A percentile compares a stretch with the other conserved stretches of the same genome.
Conservation (phyloP, 805 yeast genomes). For the Yamadazyma endophytica region DNA sequence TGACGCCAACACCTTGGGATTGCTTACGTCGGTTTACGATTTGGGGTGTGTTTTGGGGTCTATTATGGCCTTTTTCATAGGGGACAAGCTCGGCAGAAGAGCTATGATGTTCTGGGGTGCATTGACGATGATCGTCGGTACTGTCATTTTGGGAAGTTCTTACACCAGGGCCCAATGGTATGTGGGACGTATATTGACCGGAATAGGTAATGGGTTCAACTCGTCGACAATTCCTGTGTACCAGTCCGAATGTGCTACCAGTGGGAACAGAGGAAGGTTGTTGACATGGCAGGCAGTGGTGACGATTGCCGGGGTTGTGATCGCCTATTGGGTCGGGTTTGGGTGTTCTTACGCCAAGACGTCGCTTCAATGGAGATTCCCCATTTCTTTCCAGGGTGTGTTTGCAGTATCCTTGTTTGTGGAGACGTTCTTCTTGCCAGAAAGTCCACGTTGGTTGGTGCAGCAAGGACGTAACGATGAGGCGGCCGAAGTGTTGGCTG, state of each 20-base stretch:
- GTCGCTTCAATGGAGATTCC: conserved; percentile 62
- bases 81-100: conserved; percentile 59
- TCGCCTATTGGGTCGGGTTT: conserved; percentile 73
- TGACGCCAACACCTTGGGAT: conserved; percentile 4
- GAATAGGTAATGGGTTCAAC: conserved; percentile 71
- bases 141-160: conserved; percentile 51
- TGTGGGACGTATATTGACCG: conserved; percentile 65
- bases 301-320: conserved; percentile 60
- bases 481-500: conserved; percentile 17
- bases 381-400: conserved; percentile 64
- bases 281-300: conserved; percentile 68
- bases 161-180: conserved; percentile 59
- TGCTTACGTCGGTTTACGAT: conserved; percentile 6
- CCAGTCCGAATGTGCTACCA: conserved; percentile 70
- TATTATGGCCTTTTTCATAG: background rate
- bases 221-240: conserved; percentile 77
- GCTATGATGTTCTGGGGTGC: conserved; percentile 56
- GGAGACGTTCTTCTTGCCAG: conserved; percentile 32
- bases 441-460: conserved; percentile 40
- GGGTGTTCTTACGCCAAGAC: conserved; percentile 47
- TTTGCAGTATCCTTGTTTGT: conserved; percentile 42
- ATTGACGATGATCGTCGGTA: conserved; percentile 54
- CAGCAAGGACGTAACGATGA: conserved; percentile 18
- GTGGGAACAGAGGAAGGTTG: conserved; percentile 61
- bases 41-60: conserved; percentile 7